These are phyloP conservation scores for Gracilaria domingensis DNA, from an alignment of 23 red algal species.

Conservation along the genomic window DNA sequence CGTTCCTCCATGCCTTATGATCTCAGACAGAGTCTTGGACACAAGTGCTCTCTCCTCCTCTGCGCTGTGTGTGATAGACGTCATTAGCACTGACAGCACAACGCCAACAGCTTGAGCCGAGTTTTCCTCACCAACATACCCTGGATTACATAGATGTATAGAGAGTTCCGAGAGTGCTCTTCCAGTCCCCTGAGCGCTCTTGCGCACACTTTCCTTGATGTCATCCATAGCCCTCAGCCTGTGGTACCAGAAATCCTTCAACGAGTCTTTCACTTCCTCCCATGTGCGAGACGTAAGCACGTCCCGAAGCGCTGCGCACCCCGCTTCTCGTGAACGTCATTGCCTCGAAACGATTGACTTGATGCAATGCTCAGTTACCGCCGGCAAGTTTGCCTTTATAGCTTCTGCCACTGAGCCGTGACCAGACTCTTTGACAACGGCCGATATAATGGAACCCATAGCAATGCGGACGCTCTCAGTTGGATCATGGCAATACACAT, in stretches of 20 bases:
- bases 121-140: constrained; percentile 41
- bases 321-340: constrained; percentile 72
- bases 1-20: constrained; percentile 58
- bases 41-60: constrained; percentile 54
- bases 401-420: constrained; percentile 67
- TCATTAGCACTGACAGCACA: constrained; percentile 52
- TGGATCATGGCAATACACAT: constrained; percentile 80
- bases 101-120: constrained; percentile 53
- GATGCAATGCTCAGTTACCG: constrained; percentile 53
- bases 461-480: constrained; percentile 62
- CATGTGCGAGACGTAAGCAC: constrained; percentile 56
- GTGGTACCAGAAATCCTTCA: constrained; percentile 67
- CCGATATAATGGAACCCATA: constrained; percentile 65
- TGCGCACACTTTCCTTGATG: constrained; percentile 79
- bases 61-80: constrained; percentile 66
- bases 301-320: constrained; percentile 57
- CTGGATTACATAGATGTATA: constrained; percentile 68
- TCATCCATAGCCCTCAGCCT: constrained; percentile 70
- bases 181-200: constrained; percentile 56
- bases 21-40: constrained; percentile 55
- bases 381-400: constrained; percentile 48
- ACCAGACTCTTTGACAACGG: constrained; percentile 54
- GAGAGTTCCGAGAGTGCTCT: constrained; percentile 70
- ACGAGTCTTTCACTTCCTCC: constrained; percentile 55
- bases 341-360: constrained; percentile 58